Evolutionary conservation across 345 rosid genomes (phyloP), one percentile per base, ranked within the genome.

Genomic region (Clausena lansium): DNA sequence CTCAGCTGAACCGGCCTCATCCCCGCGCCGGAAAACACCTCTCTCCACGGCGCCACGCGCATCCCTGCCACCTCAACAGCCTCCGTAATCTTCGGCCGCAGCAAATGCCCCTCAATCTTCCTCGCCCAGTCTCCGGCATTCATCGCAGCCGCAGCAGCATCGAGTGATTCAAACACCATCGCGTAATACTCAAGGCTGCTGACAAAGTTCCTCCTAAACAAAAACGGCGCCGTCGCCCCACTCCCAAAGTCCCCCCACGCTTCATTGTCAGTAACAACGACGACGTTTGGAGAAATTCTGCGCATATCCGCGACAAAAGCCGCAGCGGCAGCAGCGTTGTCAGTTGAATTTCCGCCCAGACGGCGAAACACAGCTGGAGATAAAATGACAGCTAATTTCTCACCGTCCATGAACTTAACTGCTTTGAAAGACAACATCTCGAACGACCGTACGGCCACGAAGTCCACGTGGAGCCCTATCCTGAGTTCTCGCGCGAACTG

Each of bases 401-500:
- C 99, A 5, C 99, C 91, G 0, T 94, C 94, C 0, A 89, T 75
- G 76, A 92, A 87, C 77, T 86, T 85, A 54, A 94, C 82, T n/a
- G 98, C 84, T 81, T 91, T 94, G 76, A 94, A 91, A 8, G 93
- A 89, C 7, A 87, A 71, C 91, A 89, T 83, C 82, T 94, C 96
- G 68, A 94, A 97, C 32, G 92, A 84, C 19, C 89, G 91, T 77
- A 79, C 11, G 11, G 86, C 83, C n/a, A 97, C 93, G 30, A 94
- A 94, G 52, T 94, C 98, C 13, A 97, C 88, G 65, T 91, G 91
- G 59, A 93, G 81, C 38, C 96, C 87, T 71, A 94, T 83, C 38
- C 89, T 90, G 73, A 91, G 87, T 45, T 97, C 98, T 75, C 86
- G 81, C 64, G 99, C 98, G 81, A 88, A 94, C 75, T 94, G 98